A percentile compares a stretch with the other conserved stretches of the same genome.
Evolutionary conservation across 2,329 filamentous ascomycete genomes (phyloP).

Genomic region (Fusarium musae): DNA sequence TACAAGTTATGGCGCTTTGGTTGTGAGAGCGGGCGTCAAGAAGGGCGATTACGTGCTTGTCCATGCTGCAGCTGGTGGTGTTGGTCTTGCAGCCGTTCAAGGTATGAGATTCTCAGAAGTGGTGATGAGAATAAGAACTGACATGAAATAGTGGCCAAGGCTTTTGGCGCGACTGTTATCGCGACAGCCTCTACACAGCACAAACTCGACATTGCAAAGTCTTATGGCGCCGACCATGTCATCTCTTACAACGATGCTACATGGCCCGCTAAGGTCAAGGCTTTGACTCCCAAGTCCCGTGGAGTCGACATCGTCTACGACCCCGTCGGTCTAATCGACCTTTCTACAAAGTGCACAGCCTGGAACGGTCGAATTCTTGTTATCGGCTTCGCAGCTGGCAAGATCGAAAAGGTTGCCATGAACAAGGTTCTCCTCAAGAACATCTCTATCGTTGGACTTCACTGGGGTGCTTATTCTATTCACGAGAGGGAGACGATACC

Average conservation of each 20-base stretch:
- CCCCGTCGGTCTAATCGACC: constrained; percentile 89
- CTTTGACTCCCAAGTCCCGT: constrained; percentile 75
- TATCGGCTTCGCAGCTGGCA: constrained; percentile 80
- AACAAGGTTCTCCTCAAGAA: constrained; percentile 96
- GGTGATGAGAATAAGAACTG: background rate
- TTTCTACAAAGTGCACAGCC: constrained; percentile 88
- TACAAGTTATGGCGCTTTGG: constrained; percentile 86
- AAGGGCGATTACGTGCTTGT: constrained; percentile 87
- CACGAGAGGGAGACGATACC: constrained; percentile 77
- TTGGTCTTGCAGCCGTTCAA: constrained; percentile 91
- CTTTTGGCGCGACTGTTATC: constrained; percentile 89
- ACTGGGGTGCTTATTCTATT: constrained; percentile 87
- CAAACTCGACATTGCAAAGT: constrained; percentile 81
- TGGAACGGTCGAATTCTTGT: constrained; percentile 93
- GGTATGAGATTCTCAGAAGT: constrained; percentile 49
- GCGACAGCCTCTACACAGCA: constrained; percentile 85
- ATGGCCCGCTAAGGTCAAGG: constrained; percentile 78
- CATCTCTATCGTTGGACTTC: constrained; percentile 86
- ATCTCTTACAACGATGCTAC: constrained; percentile 77
- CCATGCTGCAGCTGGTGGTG: constrained; percentile 91
- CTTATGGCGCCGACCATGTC: constrained; percentile 86
- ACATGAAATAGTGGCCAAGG: constrained; percentile 76
- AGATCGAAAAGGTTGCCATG: constrained; percentile 90
- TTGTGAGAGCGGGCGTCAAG: constrained; percentile 80
- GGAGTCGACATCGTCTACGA: constrained; percentile 96